Percentiles rank a stretch among this genome's conserved stretches.
Evolutionary conservation across 2,329 filamentous ascomycete species (phyloP).

Genomic region (Alternaria consortialis): DNA sequence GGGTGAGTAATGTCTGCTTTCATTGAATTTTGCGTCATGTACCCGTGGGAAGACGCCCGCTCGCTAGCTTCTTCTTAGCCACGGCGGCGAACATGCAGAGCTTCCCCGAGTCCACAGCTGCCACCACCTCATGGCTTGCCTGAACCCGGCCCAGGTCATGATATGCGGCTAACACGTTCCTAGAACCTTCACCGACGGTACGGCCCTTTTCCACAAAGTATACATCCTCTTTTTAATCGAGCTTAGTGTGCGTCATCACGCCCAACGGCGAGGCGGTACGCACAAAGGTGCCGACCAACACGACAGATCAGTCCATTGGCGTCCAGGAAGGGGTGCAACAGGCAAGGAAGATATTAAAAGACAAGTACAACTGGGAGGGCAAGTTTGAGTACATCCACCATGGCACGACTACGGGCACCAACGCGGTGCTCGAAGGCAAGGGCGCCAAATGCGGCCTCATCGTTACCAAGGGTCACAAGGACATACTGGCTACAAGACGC

Average conservation of each 20-base stretch:
- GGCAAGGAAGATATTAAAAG: conserved; percentile 51
- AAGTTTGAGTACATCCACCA: conserved; percentile 61
- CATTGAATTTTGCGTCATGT: conserved; percentile 1
- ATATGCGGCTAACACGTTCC: conserved; percentile 18
- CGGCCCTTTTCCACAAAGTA: not conserved
- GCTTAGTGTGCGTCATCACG: conserved; percentile 55
- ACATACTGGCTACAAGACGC: conserved; percentile 57
- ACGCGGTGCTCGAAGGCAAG: conserved; percentile 61
- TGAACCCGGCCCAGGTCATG: not conserved
- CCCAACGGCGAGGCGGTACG: conserved; percentile 56
- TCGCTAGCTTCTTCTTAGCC: not conserved
- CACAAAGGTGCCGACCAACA: conserved; percentile 59
- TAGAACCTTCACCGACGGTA: conserved; percentile 58
- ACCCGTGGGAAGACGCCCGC: not conserved
- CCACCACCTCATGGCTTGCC: not conserved
- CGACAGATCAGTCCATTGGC: conserved; percentile 58
- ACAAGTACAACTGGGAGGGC: conserved; percentile 54
- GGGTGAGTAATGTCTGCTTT: conserved; percentile 35
- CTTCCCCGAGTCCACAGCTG: conserved; percentile 5
- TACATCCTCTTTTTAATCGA: not conserved
- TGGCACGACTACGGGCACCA: conserved; percentile 61
- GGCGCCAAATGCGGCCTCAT: conserved; percentile 59
- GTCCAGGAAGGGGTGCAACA: conserved; percentile 58
- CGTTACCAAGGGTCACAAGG: conserved; percentile 61
- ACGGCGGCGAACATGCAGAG: conserved; percentile 5